Base-by-base conservation (phyloP, 106 monocot genomes). In the Acorus gramineus region DNA sequence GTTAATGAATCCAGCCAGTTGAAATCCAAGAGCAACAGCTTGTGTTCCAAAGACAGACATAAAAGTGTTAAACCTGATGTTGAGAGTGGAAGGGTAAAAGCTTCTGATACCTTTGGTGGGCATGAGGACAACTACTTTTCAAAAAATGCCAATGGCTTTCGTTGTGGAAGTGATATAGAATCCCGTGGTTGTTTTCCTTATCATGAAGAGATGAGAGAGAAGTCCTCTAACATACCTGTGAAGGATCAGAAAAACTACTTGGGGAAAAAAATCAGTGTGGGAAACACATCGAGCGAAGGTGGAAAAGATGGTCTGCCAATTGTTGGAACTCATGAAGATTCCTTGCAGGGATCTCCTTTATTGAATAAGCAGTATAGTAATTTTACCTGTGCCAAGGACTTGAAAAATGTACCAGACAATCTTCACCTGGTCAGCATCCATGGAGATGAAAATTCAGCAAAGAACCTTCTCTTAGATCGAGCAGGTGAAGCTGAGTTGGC, bases 21-120 rank as follows among this genome's bases (percentile, higher is more conserved):
- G 11, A 72, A 72, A 47, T 75, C 60, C 61, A 75, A 77, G 55
- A 74, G 53, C 46, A 73, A 54, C 52, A 55, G 62, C 50, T 66
- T 46, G 7, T n/a, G 53, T 13, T 14, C 50, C 46, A 72, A 55
- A 14, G 77, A 80, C 11, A 75, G 53, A 45, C 44, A 52, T 43
- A 63, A 49, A 67, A 67, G 46, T 55, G 63, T 73, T 65, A 71
- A 80, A 46, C 53, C 14, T 55, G 72, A 69, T 71, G 55, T 57
- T 28, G 61, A 54, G 47, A 53, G 61, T 68, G 63, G 48, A 42
- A 77, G 74, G 59, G 8, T 50, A 13, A 80, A 80, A 62, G 60
- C 48, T 55, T 71, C 73, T 7, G 59, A 69, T 69, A 53, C 69
- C 12, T 4, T 53, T 51, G 52, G 7, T 61, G 67, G 57, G 48